Percentiles rank a stretch among this genome's conserved stretches.
phyloP scores from a whole-genome alignment of 2,329 filamentous ascomycete genomes.

The Sordariomycetes sp. region DNA sequence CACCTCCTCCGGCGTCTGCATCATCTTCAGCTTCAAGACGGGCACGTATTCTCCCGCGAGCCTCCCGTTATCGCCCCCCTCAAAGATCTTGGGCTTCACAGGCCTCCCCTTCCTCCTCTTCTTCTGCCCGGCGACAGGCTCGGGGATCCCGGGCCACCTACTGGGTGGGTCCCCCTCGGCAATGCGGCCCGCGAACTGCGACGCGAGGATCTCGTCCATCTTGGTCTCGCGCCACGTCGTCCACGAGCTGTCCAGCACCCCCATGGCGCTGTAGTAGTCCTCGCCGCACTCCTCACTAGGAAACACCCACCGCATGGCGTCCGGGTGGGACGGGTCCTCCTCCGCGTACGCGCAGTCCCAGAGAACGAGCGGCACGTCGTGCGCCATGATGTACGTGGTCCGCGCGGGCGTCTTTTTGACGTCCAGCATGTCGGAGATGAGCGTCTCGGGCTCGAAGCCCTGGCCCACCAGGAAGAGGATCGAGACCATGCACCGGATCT shows the following conservation, averaged over 20 bases:
- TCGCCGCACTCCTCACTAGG: constrained; percentile 29
- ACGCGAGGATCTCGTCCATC: constrained; percentile 79
- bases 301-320: constrained; percentile 67
- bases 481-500: constrained; percentile 88
- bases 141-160: neutral
- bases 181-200: constrained; percentile 54
- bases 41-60: constrained; percentile 38
- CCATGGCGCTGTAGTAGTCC: constrained; percentile 53
- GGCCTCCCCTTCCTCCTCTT: constrained; percentile 11
- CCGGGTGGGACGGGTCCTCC: constrained; percentile 23
- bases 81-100: constrained; percentile 23
- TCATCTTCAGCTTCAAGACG: constrained; percentile 34
- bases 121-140: constrained; percentile 29
- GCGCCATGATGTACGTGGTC: constrained; percentile 82
- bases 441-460: constrained; percentile 60
- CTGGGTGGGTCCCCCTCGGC: constrained; percentile 21
- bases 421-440: constrained; percentile 67
- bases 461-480: constrained; percentile 89
- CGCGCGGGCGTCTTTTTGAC: constrained; percentile 55
- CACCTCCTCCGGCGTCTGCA: constrained; percentile 37
- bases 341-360: constrained; percentile 85
- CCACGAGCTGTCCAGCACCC: constrained; percentile 69
- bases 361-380: constrained; percentile 78
- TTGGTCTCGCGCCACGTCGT: constrained; percentile 69
- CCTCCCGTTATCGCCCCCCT: constrained; percentile 39